A percentile compares a stretch with the other conserved stretches of the same genome.
phyloP scores from a whole-genome alignment of 2,329 filamentous ascomycete species.

The Fusarium torreyae region DNA sequence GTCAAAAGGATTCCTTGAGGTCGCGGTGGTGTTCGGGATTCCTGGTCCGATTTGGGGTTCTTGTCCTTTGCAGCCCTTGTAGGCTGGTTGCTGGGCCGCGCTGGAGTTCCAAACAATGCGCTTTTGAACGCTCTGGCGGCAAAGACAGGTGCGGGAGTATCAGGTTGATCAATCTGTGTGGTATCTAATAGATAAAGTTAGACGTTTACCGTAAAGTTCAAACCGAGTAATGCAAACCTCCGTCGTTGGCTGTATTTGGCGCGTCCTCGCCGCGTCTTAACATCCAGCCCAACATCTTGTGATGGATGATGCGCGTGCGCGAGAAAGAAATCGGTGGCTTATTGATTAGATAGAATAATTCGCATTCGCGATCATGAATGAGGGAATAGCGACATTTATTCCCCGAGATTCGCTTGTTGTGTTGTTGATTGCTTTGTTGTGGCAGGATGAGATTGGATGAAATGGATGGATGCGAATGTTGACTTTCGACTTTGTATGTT shows the following conservation, averaged over 20 bases:
- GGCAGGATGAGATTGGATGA: constrained; percentile 28
- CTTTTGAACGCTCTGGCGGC: constrained; percentile 76
- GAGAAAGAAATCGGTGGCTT: constrained; percentile 6
- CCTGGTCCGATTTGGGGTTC: constrained; percentile 44
- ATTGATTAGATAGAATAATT: not conserved
- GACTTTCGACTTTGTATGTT: constrained; percentile 40
- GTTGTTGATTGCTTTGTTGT: constrained; percentile 26
- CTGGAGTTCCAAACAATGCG: constrained; percentile 74
- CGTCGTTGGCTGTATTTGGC: constrained; percentile 52
- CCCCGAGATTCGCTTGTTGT: constrained; percentile 3
- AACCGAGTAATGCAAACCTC: constrained; percentile 45
- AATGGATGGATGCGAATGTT: constrained; percentile 36
- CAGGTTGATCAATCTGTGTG: constrained; percentile 69
- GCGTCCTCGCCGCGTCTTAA: constrained; percentile 63
- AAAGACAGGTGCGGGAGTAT: constrained; percentile 77
- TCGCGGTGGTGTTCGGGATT: constrained; percentile 64
- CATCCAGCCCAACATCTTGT: constrained; percentile 72
- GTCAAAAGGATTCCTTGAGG: constrained; percentile 74
- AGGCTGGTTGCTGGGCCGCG: constrained; percentile 55
- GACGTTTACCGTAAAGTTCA: not conserved
- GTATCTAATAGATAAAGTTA: constrained; percentile 52
- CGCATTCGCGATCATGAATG: constrained; percentile 36
- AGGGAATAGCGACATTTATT: constrained; percentile 32
- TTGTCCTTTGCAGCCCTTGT: constrained; percentile 46
- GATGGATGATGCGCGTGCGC: constrained; percentile 19